Base-by-base conservation (phyloP, 1,284 basidiomycete species). In the Microbotryomycetes sp. region DNA sequence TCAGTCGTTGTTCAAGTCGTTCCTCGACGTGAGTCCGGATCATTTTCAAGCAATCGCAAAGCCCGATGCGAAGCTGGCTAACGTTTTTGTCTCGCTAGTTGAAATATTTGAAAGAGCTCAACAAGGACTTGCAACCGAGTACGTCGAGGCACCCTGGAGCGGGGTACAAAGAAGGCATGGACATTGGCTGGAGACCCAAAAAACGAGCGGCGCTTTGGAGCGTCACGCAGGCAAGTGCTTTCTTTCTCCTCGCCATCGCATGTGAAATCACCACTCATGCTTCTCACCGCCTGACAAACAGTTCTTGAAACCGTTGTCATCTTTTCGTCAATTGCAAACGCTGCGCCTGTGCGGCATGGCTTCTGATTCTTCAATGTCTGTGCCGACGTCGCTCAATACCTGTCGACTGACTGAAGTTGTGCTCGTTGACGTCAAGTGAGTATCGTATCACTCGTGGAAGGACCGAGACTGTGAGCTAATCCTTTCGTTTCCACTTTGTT, bases 361-460 rank as follows among this genome's bases (percentile, higher is more conserved):
- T 27, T 66, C 64, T 45, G 66, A 68, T 47, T 66, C 64, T 6
- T 60, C 57, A 6, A 66, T 61, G 3, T 29, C 57, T 1, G 61
- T 61, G 4, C n/a, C 56, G 5, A 54, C 53, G 29, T 26, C 52
- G 3, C 45, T 29, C 15, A 64, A 68, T 26, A 24, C 24, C 5
- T 30, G 60, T 3, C 29, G 47, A 13, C 45, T 68, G 5, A 57
- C 53, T 2, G 66, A 68, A 47, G 64, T 68, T 13, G 61, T 68
- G 9, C 56, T 68, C 23, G 47, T 68, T 41, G 66, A 68, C 31
- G 60, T 68, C 64, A 68, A 65, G 65, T 65, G 24, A 16, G 65
- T 46, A n/a, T 1, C 1, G 3, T 1, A 6, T 13, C 21, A 27
- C 9, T 41, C 35, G 18, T 41, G 11, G 11, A 41, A 41, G 35